Conservation (phyloP, 257 asterid species). For the Salvia miltiorrhiza region DNA sequence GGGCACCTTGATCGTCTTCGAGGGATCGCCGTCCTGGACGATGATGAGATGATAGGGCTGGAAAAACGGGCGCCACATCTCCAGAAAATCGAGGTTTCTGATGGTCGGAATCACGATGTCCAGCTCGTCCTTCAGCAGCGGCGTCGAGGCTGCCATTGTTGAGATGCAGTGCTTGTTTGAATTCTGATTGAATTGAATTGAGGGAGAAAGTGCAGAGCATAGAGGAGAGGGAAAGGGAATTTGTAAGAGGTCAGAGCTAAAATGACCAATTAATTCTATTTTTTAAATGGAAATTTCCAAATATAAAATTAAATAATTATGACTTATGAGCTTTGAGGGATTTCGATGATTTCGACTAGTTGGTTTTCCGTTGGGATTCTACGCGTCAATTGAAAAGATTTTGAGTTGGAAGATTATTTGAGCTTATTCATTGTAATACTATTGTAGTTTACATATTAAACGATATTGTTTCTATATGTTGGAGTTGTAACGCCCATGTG, state of each 20-base stretch:
- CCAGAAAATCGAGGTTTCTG: constrained; percentile 42
- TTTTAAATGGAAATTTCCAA: not conserved
- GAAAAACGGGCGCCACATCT: constrained; percentile 48
- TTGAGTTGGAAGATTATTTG: too few relatives aligned
- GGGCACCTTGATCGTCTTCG: constrained; percentile 37
- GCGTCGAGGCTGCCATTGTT: constrained; percentile 31
- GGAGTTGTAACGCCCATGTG: too few relatives aligned
- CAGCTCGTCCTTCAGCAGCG: constrained; percentile 35
- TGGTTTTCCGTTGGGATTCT: not conserved
- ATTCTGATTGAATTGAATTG: not conserved
- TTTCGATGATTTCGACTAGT: not conserved
- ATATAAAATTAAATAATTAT: too few relatives aligned
- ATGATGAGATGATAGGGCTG: constrained; percentile 39
- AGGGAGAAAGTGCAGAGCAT: not conserved
- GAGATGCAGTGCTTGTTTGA: not conserved
- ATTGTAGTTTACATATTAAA: too few relatives aligned
- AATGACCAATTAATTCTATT: not conserved
- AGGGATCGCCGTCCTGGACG: constrained; percentile 45
- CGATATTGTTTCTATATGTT: too few relatives aligned
- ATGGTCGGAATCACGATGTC: constrained; percentile 49
- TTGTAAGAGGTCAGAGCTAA: not conserved
- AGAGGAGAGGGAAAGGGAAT: not conserved
- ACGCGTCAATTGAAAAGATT: not conserved
- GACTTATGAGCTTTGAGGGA: too few relatives aligned
- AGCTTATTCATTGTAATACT: too few relatives aligned